Evolutionary conservation across 2,329 filamentous ascomycete genomes (phyloP).

Genomic region (Passalora sequoiae): DNA sequence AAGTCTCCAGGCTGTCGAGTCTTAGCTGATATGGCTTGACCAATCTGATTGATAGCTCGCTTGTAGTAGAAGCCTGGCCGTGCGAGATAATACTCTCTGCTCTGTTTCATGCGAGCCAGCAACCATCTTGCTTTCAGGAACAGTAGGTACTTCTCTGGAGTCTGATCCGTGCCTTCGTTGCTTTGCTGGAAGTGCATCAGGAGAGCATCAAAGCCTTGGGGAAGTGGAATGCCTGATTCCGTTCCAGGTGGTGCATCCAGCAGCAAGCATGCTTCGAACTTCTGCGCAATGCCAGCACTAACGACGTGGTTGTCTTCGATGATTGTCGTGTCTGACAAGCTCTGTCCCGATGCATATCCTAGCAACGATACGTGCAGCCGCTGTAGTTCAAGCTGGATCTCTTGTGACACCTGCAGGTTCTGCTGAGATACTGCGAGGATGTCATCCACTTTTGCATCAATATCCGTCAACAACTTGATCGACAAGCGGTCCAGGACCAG

Average conservation of each 20-base stretch:
- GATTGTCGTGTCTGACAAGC: neutral
- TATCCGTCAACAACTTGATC: conserved; percentile 17
- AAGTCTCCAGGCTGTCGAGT: conserved; percentile 12
- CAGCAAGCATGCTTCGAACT: conserved; percentile 5
- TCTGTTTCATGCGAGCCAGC: conserved; percentile 12
- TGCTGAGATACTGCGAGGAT: conserved; percentile 17
- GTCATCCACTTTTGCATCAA: conserved; percentile 20
- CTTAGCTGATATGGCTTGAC: conserved; percentile 14
- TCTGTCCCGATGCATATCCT: conserved; percentile 12
- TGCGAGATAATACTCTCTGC: conserved; percentile 14
- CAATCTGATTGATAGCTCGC: conserved; percentile 21
- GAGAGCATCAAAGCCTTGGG: conserved; percentile 19
- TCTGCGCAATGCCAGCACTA: conserved; percentile 12
- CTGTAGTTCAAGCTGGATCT: conserved; percentile 16
- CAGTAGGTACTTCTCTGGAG: conserved; percentile 17
- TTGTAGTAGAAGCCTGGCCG: conserved; percentile 22
- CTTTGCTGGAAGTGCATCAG: conserved; percentile 19
- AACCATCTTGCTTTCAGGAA: conserved; percentile 25
- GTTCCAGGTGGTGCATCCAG: conserved; percentile 10
- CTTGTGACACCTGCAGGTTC: conserved; percentile 8
- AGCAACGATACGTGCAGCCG: conserved; percentile 11
- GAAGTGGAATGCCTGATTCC: conserved; percentile 12
- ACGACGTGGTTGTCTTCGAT: conserved; percentile 9
- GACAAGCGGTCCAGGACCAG: conserved; percentile 19
- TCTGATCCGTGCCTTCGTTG: conserved; percentile 11